A percentile compares a stretch with the other conserved stretches of the same genome.
Evolutionary conservation across 371 early-diverging fungal genomes (phyloP).

Genomic region (Cladochytrium tenue): DNA sequence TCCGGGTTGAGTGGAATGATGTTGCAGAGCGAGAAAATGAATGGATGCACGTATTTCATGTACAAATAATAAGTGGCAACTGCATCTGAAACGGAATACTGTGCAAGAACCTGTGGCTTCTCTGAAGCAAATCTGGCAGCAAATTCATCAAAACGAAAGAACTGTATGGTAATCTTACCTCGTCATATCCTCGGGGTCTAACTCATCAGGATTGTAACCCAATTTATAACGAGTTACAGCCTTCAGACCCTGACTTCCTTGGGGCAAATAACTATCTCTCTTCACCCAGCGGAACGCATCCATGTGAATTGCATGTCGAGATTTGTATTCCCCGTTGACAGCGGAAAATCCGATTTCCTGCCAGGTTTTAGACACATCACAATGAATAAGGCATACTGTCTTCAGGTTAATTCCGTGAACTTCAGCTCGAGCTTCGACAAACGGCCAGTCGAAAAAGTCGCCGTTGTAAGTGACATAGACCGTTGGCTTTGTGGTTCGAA

Average conservation of each 20-base stretch:
- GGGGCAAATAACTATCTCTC: constrained; percentile 98
- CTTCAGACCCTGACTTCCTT: constrained; percentile 95
- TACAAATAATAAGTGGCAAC: constrained; percentile 99
- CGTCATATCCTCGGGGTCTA: constrained; percentile 99
- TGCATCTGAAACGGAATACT: constrained; percentile 99
- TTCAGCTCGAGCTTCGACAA: constrained; percentile 87
- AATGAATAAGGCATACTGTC: constrained; percentile 14
- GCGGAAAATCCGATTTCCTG: constrained; percentile 86
- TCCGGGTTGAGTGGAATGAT: constrained; percentile 97
- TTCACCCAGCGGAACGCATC: constrained; percentile 99
- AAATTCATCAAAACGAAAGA: constrained; percentile 5
- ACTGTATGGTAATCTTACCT: constrained; percentile 32
- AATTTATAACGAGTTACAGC: constrained; percentile 96
- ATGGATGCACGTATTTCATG: constrained; percentile 99
- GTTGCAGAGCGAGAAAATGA: constrained; percentile 98
- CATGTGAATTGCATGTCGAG: constrained; percentile 92
- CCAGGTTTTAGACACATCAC: neutral
- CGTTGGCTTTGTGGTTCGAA: constrained; percentile 85
- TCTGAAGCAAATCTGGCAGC: constrained; percentile 78
- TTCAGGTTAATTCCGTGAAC: constrained; percentile 82
- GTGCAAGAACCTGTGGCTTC: constrained; percentile 94
- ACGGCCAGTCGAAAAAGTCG: constrained; percentile 99
- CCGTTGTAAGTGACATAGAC: constrained; percentile 99
- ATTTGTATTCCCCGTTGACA: constrained; percentile 82
- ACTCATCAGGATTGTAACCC: constrained; percentile 97